Conservation (phyloP, 352 stramenopile genomes). For the Phytophthora kernoviae region DNA sequence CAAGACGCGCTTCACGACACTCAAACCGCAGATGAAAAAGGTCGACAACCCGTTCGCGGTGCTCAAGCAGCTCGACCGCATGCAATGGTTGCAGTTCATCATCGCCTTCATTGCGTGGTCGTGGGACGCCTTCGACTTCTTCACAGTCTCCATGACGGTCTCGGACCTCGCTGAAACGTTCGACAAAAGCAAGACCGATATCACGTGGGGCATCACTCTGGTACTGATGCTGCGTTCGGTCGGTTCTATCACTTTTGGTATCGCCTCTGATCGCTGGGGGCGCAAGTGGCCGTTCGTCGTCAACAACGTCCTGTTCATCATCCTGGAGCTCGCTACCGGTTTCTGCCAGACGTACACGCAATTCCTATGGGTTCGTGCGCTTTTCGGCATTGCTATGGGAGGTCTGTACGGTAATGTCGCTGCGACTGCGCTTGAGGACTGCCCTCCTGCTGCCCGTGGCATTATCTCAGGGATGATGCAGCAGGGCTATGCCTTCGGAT, state of each 20-base stretch:
- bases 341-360: conserved; percentile 49
- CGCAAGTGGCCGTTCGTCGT: conserved; percentile 49
- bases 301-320: conserved; percentile 51
- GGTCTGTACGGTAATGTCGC: conserved; percentile 53
- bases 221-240: conserved; percentile 59
- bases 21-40: conserved; percentile 46
- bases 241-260: conserved; percentile 46
- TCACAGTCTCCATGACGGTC: conserved; percentile 58
- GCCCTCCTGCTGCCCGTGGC: conserved; percentile 40
- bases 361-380: conserved; percentile 35
- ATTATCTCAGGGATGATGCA: conserved; percentile 62
- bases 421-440: conserved; percentile 53
- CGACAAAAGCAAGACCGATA: conserved; percentile 47
- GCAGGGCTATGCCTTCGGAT: conserved; percentile 54
- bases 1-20: conserved; percentile 40
- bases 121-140: conserved; percentile 69
- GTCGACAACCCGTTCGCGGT: conserved; percentile 33
- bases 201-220: conserved; percentile 63
- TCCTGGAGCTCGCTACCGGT: conserved; percentile 44
- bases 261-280: conserved; percentile 50
- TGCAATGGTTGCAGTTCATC: conserved; percentile 47
- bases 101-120: conserved; percentile 47
- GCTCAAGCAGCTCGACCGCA: conserved; percentile 34
- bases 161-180: conserved; percentile 55
- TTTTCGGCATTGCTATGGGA: conserved; percentile 58